Base-by-base conservation (phyloP, 305 asterid genomes). In the Striga hermonthica region DNA sequence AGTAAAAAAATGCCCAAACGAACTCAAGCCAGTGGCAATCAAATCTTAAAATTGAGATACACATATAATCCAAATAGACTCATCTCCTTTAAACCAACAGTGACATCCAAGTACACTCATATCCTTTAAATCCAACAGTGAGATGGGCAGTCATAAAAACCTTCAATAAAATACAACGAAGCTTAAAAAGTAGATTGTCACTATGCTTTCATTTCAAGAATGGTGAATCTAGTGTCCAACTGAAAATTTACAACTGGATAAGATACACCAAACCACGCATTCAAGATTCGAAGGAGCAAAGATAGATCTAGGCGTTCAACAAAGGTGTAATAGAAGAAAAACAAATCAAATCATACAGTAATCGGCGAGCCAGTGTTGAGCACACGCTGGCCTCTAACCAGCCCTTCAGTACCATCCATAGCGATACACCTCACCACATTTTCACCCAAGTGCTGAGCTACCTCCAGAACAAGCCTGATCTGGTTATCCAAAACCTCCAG, bases 401-500 rank as follows among this genome's bases (percentile, higher is more conserved):
- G 90, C 31, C 98, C 98, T 74, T 89, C 98, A 45, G 98, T 87
- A 47, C 98, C 98, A 79, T 91, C 98, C 98, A 91, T 91, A 68
- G 98, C 98, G 80, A 91, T 91, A 68, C 95, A 87, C 76, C 98
- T 80, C 13, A 91, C 98, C 57, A 89, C 86, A 74, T 52, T 91
- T 82, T 83, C 98, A 38, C 97, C 98, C 86, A 91, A 81, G 69
- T 91, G 98, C 76, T 88, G 94, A 38, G 97, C 92, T 66, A 91
- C 98, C 84, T 91, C 98, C 75, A 91, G 75, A 53, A 91, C 98
- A 39, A 91, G 87, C 73, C 98, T 81, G 86, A 89, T 91, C 87
- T 84, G 95, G 66, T 89, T 85, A 70, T 91, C 98, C 78, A 87
- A 64, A 34, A 91, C 98, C 73, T 91, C 98, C 57, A 91, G 67